A percentile compares a stretch with the other conserved stretches of the same genome.
phyloP scores from a whole-genome alignment of 768 basidiomycete species.

The Macrolepiota fuliginosa region DNA sequence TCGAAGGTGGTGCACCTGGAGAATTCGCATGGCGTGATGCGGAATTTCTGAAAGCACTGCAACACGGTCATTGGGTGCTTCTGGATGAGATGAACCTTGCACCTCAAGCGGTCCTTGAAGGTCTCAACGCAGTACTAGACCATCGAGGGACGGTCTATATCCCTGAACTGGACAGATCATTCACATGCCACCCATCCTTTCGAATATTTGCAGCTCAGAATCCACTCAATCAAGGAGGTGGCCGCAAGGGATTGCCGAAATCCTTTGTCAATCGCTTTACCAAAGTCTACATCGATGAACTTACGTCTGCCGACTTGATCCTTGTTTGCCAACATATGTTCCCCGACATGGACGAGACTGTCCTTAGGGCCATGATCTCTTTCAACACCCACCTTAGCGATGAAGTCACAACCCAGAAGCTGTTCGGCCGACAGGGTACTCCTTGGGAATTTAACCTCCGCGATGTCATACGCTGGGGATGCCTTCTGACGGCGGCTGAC shows the following conservation, averaged over 20 bases:
- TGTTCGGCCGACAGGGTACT: constrained; percentile 75
- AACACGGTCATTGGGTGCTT: constrained; percentile 96
- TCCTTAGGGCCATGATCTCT: constrained; percentile 72
- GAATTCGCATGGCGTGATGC: constrained; percentile 98
- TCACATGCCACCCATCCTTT: constrained; percentile 87
- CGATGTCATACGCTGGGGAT: constrained; percentile 89
- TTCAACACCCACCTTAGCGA: constrained; percentile 75
- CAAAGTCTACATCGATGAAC: constrained; percentile 92
- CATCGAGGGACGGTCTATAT: constrained; percentile 94
- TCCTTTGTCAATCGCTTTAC: constrained; percentile 98
- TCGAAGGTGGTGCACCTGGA: constrained; percentile 86
- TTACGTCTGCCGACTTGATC: constrained; percentile 73
- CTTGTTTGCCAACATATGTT: constrained; percentile 76
- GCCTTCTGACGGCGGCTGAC: constrained; percentile 38
- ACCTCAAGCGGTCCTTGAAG: constrained; percentile 94
- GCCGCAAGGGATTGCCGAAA: constrained; percentile 94
- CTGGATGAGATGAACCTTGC: constrained; percentile 99
- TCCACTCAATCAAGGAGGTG: constrained; percentile 93
- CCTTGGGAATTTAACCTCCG: constrained; percentile 99
- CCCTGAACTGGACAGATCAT: constrained; percentile 90
- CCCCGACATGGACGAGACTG: constrained; percentile 50
- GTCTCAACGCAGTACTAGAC: constrained; percentile 93
- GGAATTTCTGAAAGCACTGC: constrained; percentile 89
- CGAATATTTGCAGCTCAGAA: constrained; percentile 98
- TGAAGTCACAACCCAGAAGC: constrained; percentile 57